phyloP scores from a whole-genome alignment of 1,284 basidiomycete species.

The Rhizopogon parksii region DNA sequence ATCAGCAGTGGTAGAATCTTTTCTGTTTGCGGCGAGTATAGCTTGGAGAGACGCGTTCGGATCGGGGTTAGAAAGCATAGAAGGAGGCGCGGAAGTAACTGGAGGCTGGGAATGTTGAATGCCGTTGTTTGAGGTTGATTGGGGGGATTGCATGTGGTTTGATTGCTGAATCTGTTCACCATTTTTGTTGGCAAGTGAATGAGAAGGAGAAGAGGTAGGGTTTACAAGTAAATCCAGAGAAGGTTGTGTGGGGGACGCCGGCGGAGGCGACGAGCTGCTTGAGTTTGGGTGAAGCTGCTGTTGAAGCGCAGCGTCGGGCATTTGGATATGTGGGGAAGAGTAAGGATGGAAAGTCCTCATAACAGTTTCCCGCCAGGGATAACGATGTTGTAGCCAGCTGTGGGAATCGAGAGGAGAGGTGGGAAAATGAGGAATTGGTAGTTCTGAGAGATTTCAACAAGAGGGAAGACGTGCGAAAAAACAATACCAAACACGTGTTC shows the following conservation, averaged over 20 bases:
- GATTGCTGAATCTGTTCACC: conserved; percentile 21
- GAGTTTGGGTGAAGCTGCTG: conserved; percentile 28
- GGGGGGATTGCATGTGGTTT: conserved; percentile 19
- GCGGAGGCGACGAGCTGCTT: conserved; percentile 32
- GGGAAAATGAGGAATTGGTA: conserved; percentile 25
- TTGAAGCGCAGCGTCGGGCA: conserved; percentile 36
- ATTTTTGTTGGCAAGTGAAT: conserved; percentile 22
- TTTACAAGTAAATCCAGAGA: conserved; percentile 38
- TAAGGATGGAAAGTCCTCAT: conserved; percentile 35
- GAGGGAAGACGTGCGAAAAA: conserved; percentile 19
- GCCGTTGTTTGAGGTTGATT: conserved; percentile 16
- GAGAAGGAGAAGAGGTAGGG: conserved; percentile 23
- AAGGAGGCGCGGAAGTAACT: conserved; percentile 29
- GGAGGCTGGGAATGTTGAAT: conserved; percentile 29
- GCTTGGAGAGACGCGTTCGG: conserved; percentile 59
- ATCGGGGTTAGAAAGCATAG: conserved; percentile 37
- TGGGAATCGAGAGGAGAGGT: conserved; percentile 32
- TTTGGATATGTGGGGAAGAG: conserved; percentile 38
- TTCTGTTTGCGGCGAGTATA: conserved; percentile 45
- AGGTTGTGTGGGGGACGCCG: conserved; percentile 33
- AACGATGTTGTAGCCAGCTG: conserved; percentile 34
- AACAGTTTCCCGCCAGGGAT: conserved; percentile 35
- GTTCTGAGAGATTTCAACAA: conserved; percentile 26
- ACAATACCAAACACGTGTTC: conserved; percentile 25
- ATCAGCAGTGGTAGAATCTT: conserved; percentile 33